Base-by-base conservation (phyloP, 495 filamentous ascomycete genomes). In the Alectoria sarmentosa region DNA sequence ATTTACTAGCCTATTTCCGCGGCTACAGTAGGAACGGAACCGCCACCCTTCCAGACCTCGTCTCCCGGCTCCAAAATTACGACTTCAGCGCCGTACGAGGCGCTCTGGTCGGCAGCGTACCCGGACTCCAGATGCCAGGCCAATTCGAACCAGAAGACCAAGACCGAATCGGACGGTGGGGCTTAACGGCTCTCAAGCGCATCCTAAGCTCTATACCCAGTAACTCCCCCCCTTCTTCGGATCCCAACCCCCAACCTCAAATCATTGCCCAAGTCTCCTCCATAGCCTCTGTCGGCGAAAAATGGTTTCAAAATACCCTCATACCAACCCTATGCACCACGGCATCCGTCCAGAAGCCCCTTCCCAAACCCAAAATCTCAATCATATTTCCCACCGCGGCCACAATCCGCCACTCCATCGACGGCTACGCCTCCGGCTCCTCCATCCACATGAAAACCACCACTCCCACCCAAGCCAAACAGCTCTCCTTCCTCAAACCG, bases 391-490 rank as follows among this genome's bases (percentile, higher is more conserved):
- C 92, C 1, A 95, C 92, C 0, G 73, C 86, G 0, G 79, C 87
- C 42, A 90, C 94, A 67, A 90, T 96, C 66, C 84, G 90, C n/a
- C 76, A 79, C 56, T 92, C 87, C 5, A 67, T 96, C 15, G 87
- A 91, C 69, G 92, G 92, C 6, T 96, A 96, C 69, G 71, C 49
- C 7, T 89, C 89, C 2, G 92, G 92, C 9, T 81, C 78, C 4
- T 92, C 90, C 0, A 94, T 97, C 63, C 92, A 96, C 67, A 89
- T 85, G 73, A 91, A 89, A 66, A 85, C 83, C 8, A 81, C 89
- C 65, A 88, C 84, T 4, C 69, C 80, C 3, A 73, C 84, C 7
- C 91, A 96, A 63, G 73, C 78, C 49, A 90, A 88, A 66, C 92
- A 96, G 72, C 78, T 96, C 0, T 77, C 79, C 55, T 94, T 92